phyloP scores from a whole-genome alignment of 768 basidiomycete species.

The Podaxis sp. region DNA sequence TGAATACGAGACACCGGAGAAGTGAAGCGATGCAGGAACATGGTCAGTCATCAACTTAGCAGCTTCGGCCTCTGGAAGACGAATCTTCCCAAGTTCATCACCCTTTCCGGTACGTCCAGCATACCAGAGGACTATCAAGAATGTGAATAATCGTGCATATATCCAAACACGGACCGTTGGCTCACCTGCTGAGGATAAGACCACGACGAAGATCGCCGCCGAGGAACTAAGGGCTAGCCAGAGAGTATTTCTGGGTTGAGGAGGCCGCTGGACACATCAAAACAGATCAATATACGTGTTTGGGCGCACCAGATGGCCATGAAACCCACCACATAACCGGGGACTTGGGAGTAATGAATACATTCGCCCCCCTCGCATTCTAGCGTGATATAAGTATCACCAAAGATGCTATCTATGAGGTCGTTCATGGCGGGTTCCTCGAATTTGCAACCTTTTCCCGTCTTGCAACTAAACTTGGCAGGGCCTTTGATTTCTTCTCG shows the following conservation, averaged over 20 bases:
- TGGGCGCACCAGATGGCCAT: not conserved
- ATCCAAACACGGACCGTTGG: not conserved
- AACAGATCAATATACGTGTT: not conserved
- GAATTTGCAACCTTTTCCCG: slow-evolving; percentile 77
- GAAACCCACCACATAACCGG: slow-evolving; percentile 74
- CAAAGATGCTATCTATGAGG: slow-evolving; percentile 91
- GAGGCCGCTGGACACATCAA: slow-evolving; percentile 51
- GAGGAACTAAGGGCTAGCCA: slow-evolving; percentile 87
- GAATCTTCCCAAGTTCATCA: slow-evolving; percentile 68
- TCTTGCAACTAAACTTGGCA: slow-evolving; percentile 76
- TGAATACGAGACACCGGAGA: slow-evolving; percentile 79
- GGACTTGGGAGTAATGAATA: slow-evolving; percentile 89
- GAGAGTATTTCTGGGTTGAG: slow-evolving; percentile 76
- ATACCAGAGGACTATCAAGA: slow-evolving; percentile 75
- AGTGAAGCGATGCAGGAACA: slow-evolving; percentile 91
- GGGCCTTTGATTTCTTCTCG: slow-evolving; percentile 89
- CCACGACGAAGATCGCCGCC: slow-evolving; percentile 71
- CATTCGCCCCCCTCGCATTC: slow-evolving; percentile 91
- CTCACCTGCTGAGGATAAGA: slow-evolving; percentile 62
- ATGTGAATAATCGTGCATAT: not conserved
- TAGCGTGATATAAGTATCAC: slow-evolving; percentile 86
- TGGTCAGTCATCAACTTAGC: slow-evolving; percentile 91
- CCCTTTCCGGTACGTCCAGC: slow-evolving; percentile 71
- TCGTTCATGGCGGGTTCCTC: slow-evolving; percentile 97
- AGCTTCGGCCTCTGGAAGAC: slow-evolving; percentile 78